Percentiles rank a stretch among this genome's conserved stretches.
phyloP scores from a whole-genome alignment of 306 rosid genomes.

The Mimosa pudica region DNA sequence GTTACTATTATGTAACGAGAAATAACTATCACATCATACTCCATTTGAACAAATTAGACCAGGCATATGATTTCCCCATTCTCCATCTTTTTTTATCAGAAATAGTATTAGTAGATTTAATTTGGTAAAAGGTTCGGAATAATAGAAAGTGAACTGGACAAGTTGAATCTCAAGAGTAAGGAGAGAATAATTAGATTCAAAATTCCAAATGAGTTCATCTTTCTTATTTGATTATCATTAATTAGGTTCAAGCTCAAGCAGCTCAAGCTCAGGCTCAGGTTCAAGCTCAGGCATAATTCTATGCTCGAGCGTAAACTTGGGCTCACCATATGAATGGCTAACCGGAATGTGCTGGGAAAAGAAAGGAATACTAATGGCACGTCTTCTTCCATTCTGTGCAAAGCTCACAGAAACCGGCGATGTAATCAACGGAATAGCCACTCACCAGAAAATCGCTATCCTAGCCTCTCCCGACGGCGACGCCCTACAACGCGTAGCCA shows the following conservation, averaged over 20 bases:
- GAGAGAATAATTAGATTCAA: not conserved
- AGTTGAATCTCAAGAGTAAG: no score
- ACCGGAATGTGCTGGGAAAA: constrained; percentile 45
- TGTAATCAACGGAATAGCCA: constrained; percentile 44
- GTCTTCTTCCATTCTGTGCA: constrained; percentile 50
- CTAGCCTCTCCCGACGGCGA: constrained; percentile 64
- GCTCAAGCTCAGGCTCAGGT: not conserved
- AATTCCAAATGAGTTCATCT: not conserved
- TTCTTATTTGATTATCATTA: not conserved
- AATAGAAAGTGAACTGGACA: no score
- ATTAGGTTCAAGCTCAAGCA: not conserved
- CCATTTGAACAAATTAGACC: no score
- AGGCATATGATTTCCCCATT: no score
- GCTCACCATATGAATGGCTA: constrained; percentile 43
- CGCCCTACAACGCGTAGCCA: constrained; percentile 64
- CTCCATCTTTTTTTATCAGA: no score
- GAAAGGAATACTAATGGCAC: constrained; percentile 46
- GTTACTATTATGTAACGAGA: no score
- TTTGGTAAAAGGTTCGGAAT: no score
- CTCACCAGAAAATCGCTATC: constrained; percentile 50
- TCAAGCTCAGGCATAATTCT: not conserved
- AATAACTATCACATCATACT: no score
- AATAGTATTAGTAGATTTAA: no score
- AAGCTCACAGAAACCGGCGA: constrained; percentile 45
- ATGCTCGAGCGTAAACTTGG: not conserved